Conservation (phyloP, 495 filamentous ascomycete genomes). For the Aspergillus affinis region DNA sequence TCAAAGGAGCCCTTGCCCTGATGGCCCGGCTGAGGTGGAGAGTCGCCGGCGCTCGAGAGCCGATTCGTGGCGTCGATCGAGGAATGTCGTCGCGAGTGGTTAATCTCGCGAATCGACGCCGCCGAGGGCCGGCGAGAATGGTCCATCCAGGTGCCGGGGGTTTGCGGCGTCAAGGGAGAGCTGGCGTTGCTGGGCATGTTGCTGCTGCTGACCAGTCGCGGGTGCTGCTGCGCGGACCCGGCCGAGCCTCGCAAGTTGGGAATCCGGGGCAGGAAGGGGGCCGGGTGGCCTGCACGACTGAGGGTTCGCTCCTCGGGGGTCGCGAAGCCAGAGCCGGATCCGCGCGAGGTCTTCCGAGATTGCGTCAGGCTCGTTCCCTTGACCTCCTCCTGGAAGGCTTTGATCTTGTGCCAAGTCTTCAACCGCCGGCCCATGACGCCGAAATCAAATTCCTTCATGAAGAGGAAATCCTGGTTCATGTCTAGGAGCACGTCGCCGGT, state of each 20-base stretch:
- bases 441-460: constrained; percentile 93
- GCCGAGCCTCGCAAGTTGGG: constrained; percentile 46
- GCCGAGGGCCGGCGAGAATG: constrained; percentile 68
- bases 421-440: constrained; percentile 84
- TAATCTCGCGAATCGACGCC: constrained; percentile 78
- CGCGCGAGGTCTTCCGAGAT: constrained; percentile 24
- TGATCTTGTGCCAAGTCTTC: constrained; percentile 95
- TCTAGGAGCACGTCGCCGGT: constrained; percentile 87
- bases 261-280: constrained; percentile 60
- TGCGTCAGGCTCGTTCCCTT: constrained; percentile 34
- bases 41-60: constrained; percentile 31
- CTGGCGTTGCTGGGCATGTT: constrained; percentile 28
- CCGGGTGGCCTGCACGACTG: constrained; percentile 37
- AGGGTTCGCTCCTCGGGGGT: constrained; percentile 40
- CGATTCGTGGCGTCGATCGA: constrained; percentile 66
- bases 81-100: constrained; percentile 85
- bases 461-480: constrained; percentile 90
- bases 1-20: constrained; percentile 89
- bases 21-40: constrained; percentile 44
- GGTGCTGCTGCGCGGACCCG: constrained; percentile 34
- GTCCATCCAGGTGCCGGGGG: constrained; percentile 45
- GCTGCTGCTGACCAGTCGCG: constrained; percentile 35
- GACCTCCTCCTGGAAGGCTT: constrained; percentile 82
- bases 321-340: constrained; percentile 33
- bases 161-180: constrained; percentile 34